Conservation (phyloP, 257 asterid genomes). For the Ophiorrhiza pumila region DNA sequence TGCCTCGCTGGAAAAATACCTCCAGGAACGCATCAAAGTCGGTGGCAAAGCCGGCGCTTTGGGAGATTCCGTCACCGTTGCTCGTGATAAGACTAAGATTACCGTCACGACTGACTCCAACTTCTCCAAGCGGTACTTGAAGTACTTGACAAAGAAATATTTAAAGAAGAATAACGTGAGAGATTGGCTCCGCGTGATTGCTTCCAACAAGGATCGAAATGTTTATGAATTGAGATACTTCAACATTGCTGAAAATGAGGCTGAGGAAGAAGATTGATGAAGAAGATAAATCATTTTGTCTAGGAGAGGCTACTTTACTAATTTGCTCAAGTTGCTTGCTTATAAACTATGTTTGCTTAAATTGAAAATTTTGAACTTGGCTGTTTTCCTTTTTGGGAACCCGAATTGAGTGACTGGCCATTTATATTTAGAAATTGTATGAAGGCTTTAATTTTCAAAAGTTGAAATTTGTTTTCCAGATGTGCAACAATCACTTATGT, state of each 20-base stretch:
- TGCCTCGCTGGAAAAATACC: slow-evolving; percentile 42
- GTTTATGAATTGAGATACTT: slow-evolving; percentile 46
- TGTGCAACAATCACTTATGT: no score
- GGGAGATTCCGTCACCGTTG: slow-evolving; percentile 38
- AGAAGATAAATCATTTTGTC: neutral
- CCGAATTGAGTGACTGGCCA: neutral
- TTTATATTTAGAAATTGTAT: neutral
- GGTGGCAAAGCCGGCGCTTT: slow-evolving; percentile 46
- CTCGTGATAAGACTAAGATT: slow-evolving; percentile 40
- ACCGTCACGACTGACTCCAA: slow-evolving; percentile 35
- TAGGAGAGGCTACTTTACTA: neutral
- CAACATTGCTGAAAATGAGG: slow-evolving; percentile 49
- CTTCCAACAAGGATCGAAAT: no score
- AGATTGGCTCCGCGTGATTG: slow-evolving; percentile 52
- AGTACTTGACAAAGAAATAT: slow-evolving; percentile 44
- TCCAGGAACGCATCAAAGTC: slow-evolving; percentile 44
- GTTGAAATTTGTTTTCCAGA: neutral
- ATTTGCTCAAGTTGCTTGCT: neutral
- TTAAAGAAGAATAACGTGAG: slow-evolving; percentile 43
- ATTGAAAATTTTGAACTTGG: neutral
- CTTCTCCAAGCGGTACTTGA: slow-evolving; percentile 40
- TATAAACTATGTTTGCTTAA: neutral
- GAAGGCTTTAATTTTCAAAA: neutral
- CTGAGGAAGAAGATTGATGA: slow-evolving; percentile 38
- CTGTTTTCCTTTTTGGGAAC: neutral